These are phyloP conservation scores for Lunularia cruciata DNA, from an alignment of 225 moss, liverwort and hornwort species.

Conservation along the genomic window DNA sequence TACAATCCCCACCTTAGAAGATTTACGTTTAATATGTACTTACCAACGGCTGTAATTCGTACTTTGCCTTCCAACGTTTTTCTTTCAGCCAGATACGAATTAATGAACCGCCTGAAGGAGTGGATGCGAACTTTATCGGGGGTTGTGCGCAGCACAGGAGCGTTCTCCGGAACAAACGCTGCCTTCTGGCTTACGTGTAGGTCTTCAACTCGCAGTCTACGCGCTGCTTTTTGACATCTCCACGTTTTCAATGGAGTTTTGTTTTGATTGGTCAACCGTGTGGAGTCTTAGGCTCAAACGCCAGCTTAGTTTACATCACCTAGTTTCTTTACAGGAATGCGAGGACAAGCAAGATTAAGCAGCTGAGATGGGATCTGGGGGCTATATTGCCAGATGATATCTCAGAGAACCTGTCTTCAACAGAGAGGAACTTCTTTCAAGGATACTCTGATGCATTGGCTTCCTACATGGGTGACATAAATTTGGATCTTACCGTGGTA, in stretches of 20 bases:
- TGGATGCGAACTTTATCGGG: constrained; percentile 71
- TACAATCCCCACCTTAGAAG: too few species aligned
- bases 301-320: too few species aligned
- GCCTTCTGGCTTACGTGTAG: constrained; percentile 93
- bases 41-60: not conserved
- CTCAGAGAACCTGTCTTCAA: constrained; percentile 66
- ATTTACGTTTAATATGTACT: not conserved
- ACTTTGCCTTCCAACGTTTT: not conserved
- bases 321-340: constrained; percentile 75
- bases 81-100: constrained; percentile 28
- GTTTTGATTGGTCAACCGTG: too few species aligned
- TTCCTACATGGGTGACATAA: constrained; percentile 23
- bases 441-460: constrained; percentile 42
- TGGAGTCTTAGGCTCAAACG: too few species aligned
- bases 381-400: constrained; percentile 90
- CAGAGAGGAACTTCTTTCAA: constrained; percentile 88
- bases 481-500: constrained; percentile 70
- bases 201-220: constrained; percentile 14
- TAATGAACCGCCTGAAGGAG: constrained; percentile 39
- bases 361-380: constrained; percentile 89
- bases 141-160: constrained; percentile 95
- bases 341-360: constrained; percentile 73
- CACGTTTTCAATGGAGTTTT: not conserved
- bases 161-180: constrained; percentile 92
- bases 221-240: not conserved